Evolutionary conservation across 495 filamentous ascomycete genomes (phyloP).

Genomic region (Aspergillus homomorphus): DNA sequence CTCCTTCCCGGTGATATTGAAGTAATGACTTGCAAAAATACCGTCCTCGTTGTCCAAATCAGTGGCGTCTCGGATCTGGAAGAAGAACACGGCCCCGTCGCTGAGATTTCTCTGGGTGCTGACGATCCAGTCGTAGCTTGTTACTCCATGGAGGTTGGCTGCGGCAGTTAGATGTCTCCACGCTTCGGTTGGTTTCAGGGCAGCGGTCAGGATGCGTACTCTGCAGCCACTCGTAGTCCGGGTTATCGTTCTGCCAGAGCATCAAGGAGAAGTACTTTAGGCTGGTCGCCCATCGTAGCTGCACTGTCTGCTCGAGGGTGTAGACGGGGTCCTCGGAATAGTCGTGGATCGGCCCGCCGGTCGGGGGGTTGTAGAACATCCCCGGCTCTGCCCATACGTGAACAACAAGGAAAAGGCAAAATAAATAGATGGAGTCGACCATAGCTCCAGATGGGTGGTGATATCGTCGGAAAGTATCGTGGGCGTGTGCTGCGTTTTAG

Average conservation of each 20-base stretch:
- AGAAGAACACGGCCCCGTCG: conserved; percentile 4
- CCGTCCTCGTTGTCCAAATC: not conserved
- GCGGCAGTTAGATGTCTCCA: not conserved
- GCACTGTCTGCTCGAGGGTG: not conserved
- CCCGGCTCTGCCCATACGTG: not conserved
- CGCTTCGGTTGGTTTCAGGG: not conserved
- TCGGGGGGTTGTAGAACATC: conserved; percentile 4
- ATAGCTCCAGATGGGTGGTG: too few species aligned
- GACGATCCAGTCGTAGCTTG: conserved; percentile 1
- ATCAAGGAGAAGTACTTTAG: not conserved
- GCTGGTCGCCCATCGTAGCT: conserved; percentile 1
- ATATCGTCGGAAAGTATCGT: too few species aligned
- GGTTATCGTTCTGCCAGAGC: conserved; percentile 5
- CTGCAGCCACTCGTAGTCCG: not conserved
- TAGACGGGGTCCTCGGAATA: conserved; percentile 3
- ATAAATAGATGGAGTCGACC: too few species aligned
- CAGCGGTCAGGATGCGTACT: not conserved
- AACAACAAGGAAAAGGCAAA: too few species aligned
- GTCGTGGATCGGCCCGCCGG: not conserved
- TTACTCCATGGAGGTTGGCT: not conserved
- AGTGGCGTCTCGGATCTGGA: not conserved
- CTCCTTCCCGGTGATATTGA: too few species aligned
- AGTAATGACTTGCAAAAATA: too few species aligned
- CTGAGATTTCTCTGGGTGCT: not conserved
- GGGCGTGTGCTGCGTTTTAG: too few species aligned